Conservation (phyloP, 1,284 basidiomycete species). For the Phenoliferia sp. region DNA sequence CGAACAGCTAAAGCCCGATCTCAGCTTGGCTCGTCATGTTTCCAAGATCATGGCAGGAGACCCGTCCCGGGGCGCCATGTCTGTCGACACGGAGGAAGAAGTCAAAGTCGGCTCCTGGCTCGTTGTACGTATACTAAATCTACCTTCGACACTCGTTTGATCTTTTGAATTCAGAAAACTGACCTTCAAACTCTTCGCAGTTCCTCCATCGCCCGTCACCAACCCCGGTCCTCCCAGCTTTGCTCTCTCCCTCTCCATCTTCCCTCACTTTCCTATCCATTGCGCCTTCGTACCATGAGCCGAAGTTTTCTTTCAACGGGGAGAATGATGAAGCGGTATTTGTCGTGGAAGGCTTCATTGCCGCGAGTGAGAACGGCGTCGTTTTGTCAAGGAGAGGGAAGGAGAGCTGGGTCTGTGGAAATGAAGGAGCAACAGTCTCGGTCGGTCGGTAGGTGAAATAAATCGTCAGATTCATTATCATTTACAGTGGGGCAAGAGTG, state of each 20-base stretch:
- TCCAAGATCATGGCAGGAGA: conserved; percentile 27
- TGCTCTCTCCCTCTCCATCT: neutral
- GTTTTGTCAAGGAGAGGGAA: neutral
- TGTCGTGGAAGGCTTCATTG: neutral
- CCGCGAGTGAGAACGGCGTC: neutral
- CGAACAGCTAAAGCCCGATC: conserved; percentile 6
- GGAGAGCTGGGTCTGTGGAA: neutral
- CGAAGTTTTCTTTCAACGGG: neutral
- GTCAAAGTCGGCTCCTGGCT: conserved; percentile 11
- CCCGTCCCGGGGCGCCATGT: conserved; percentile 26
- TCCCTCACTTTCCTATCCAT: neutral
- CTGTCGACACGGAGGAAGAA: conserved; percentile 27
- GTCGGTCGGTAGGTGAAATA: no score
- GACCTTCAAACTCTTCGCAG: neutral
- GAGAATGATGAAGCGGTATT: neutral
- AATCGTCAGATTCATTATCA: no score
- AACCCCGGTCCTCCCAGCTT: neutral
- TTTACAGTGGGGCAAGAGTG: no score
- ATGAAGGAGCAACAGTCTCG: neutral
- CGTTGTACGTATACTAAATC: conserved; percentile 3
- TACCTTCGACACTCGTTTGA: neutral
- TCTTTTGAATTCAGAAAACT: no score
- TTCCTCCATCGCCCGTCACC: conserved; percentile 12
- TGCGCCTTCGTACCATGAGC: neutral
- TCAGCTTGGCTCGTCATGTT: conserved; percentile 17